phyloP scores from a whole-genome alignment of 164 flowering plant genomes.

The Warburgia ugandensis region DNA sequence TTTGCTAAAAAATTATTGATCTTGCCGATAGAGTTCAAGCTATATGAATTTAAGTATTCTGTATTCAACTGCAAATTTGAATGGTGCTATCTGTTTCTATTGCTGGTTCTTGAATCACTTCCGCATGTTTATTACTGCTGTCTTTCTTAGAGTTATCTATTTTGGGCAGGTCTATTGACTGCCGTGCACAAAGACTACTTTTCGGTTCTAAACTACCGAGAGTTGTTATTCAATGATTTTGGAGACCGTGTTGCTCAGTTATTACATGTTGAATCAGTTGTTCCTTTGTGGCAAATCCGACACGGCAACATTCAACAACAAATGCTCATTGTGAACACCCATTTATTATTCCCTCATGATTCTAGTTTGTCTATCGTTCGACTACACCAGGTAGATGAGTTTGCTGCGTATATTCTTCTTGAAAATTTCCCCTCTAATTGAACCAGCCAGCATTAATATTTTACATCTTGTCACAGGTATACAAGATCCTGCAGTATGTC shows the following conservation, averaged over 20 bases:
- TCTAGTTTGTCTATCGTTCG: conserved; percentile 69
- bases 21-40: too few species aligned
- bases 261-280: conserved; percentile 60
- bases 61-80: too few species aligned
- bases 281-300: conserved; percentile 42
- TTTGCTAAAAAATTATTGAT: too few species aligned
- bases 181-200: conserved; percentile 82
- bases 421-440: background rate
- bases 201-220: conserved; percentile 53
- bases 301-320: conserved; percentile 46
- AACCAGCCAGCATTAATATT: background rate
- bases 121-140: too few species aligned
- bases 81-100: too few species aligned
- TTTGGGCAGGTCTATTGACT: conserved; percentile 69
- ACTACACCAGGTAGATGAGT: conserved; percentile 56
- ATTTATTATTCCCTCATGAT: conserved; percentile 87
- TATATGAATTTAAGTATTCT: too few species aligned
- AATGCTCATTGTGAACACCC: conserved; percentile 86
- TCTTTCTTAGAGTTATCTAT: too few species aligned
- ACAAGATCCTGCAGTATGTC: conserved; percentile 76
- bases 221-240: conserved; percentile 71
- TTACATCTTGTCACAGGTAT: conserved; percentile 43
- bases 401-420: background rate
- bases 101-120: too few species aligned
- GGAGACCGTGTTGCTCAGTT: conserved; percentile 98